Evolutionary conservation across 139 green algal species (phyloP), one percentile per base, ranked within the genome.

Genomic region (Zygnema cylindricum): DNA sequence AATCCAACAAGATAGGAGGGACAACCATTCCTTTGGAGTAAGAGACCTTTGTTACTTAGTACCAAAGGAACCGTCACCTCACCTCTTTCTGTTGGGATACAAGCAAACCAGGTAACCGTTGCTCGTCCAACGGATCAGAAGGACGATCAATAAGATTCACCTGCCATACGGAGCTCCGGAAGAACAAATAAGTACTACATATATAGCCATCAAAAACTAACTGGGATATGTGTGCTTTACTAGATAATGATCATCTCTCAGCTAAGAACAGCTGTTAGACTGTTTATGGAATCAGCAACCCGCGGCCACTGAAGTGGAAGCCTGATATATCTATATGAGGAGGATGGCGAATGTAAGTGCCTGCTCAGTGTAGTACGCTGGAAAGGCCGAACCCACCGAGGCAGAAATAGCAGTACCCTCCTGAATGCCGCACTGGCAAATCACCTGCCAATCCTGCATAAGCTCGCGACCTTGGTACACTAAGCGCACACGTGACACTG

Each of bases 71-170:
- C n/a, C n/a, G n/a, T n/a, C n/a, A 83, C 2, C 81, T 35, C 69
- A 87, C 81, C 32, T 87, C 81, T 40, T 87, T 84, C 81, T 84
- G 2, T 69, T 79, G 33, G n/a, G 81, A 87, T 21, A 87, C n/a
- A 41, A 87, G 32, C n/a, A 87, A 38, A 3, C 81, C 81, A 33
- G 81, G 81, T 35, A 87, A 43, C 32, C 38, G 33, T 63, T 87
- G 33, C 69, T 87, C 81, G 40, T 87, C 81, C 41, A 87, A 42
- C 63, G 81, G 32, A 63, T 85, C 40, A 41, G 71, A 43, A 54
- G 33, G 33, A 11, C 77, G 77, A 41, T 85, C 77, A 11, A 85
- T 54, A 41, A 85, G 42, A 54, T 41, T 85, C 77, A 85, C 77
- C 77, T 85, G 77, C 77, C 57, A 25, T 30, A 73, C 57, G 30